These are phyloP conservation scores for Calonectria honghensis DNA, from an alignment of 2,329 filamentous ascomycete species.

Conservation along the genomic window DNA sequence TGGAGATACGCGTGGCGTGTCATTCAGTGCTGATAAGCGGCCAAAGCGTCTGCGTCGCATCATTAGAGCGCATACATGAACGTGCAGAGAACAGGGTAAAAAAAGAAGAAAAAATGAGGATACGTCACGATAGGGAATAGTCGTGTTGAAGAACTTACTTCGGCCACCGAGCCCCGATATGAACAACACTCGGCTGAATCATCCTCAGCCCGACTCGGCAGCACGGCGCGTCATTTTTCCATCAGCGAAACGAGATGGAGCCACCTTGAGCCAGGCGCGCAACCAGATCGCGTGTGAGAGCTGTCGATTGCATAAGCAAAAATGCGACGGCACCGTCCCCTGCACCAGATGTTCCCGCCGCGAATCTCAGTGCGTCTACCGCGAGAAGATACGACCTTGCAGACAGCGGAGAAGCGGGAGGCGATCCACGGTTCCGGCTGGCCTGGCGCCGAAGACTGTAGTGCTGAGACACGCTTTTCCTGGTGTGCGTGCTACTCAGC, in stretches of 20 bases:
- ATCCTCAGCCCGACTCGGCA: not conserved
- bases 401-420: constrained; percentile 10
- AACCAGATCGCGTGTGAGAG: constrained; percentile 23
- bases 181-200: not conserved
- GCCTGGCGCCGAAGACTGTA: not conserved
- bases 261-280: not conserved
- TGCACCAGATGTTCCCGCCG: not conserved
- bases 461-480: not conserved
- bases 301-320: constrained; percentile 16
- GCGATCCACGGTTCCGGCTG: not conserved
- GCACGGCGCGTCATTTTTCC: not conserved
- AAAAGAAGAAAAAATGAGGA: not conserved
- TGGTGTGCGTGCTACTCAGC: constrained; percentile 4
- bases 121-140: not conserved
- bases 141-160: not conserved
- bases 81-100: not conserved
- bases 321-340: constrained; percentile 1
- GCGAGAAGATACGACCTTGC: constrained; percentile 13
- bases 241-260: not conserved
- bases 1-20: not conserved
- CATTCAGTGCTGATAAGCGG: not conserved
- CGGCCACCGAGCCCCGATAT: not conserved
- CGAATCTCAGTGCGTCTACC: constrained; percentile 1
- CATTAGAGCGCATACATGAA: not conserved
- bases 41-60: not conserved